Base-by-base conservation (phyloP, 768 basidiomycete genomes). In the Collybiopsis luxurians region DNA sequence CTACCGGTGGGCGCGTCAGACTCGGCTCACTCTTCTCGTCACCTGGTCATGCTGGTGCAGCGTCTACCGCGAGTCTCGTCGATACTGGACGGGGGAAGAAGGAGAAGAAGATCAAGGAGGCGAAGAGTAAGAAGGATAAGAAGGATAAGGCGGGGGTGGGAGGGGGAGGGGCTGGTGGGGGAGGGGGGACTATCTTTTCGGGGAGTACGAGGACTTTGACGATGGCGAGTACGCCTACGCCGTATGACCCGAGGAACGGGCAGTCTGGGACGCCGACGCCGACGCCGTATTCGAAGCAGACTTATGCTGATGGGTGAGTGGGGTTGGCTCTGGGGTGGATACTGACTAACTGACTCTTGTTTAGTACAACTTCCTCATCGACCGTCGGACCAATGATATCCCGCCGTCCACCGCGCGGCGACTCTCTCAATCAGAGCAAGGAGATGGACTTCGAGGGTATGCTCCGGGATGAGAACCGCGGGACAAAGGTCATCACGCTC, bases 401-500 rank as follows among this genome's bases (percentile, higher is more conserved):
- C n/a, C n/a, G n/a, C n/a, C 48, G 12, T 23, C n/a, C n/a, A 36
- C 19, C 19, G 13, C 48, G 11, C 31, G 31, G 31, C 5, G 31
- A 34, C 31, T 34, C 31, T 34, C 31, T 34, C 5, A 34, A 34
- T 34, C 5, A 6, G 31, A 34, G 31, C 31, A 34, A 34, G 31
- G 31, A 5, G 13, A 34, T 34, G 31, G 50, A 38, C 21, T 51
- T 51, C 15, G 50, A 51, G 6, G 50, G 13, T 9, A 51, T 51
- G 36, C 13, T 51, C 19, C 23, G 31, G 2, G 50, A 51, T 39
- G 50, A 34, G 17, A 51, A 36, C 24, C 50, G 50, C 55, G 71
- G 61, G 45, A 84, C 75, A 17, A 80, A 79, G 63, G 68, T 79
- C 12, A 71, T 82, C 11, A 73, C 73, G 3, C 67, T 81, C 0